Conservation (phyloP, 805 yeast genomes). For the Candida broadrunensis region DNA sequence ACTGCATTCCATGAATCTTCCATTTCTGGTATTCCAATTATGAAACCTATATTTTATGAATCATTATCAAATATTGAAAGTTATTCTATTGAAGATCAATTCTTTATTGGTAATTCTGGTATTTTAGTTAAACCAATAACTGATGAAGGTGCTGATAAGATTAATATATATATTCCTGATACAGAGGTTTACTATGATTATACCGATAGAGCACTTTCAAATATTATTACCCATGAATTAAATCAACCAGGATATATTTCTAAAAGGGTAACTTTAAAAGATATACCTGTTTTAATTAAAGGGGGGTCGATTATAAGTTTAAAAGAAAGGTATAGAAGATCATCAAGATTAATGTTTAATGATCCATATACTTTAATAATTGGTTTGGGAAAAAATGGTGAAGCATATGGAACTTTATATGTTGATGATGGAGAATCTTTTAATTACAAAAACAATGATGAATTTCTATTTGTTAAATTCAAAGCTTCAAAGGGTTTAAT, state of each 20-base stretch:
- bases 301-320: constrained; percentile 77
- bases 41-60: constrained; percentile 66
- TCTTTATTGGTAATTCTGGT: constrained; percentile 70
- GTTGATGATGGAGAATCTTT: constrained; percentile 84
- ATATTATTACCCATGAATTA: constrained; percentile 3
- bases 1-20: constrained; percentile 72
- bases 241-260: constrained; percentile 30
- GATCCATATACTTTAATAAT: constrained; percentile 82
- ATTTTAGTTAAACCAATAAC: constrained; percentile 80
- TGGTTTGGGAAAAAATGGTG: constrained; percentile 48
- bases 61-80: constrained; percentile 44
- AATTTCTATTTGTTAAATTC: constrained; percentile 45
- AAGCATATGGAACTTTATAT: constrained; percentile 61
- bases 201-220: constrained; percentile 27
- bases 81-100: constrained; percentile 75
- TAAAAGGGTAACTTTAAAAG: constrained; percentile 47
- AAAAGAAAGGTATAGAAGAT: constrained; percentile 75
- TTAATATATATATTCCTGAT: constrained; percentile 53
- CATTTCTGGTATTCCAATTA: constrained; percentile 61
- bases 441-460: constrained; percentile 47
- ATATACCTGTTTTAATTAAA: constrained; percentile 67
- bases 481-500: constrained; percentile 31
- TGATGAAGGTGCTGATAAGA: constrained; percentile 42
- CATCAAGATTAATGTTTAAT: constrained; percentile 65
- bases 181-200: constrained; percentile 56